Base-by-base conservation (phyloP, 495 filamentous ascomycete species). In the Podospora sp. region DNA sequence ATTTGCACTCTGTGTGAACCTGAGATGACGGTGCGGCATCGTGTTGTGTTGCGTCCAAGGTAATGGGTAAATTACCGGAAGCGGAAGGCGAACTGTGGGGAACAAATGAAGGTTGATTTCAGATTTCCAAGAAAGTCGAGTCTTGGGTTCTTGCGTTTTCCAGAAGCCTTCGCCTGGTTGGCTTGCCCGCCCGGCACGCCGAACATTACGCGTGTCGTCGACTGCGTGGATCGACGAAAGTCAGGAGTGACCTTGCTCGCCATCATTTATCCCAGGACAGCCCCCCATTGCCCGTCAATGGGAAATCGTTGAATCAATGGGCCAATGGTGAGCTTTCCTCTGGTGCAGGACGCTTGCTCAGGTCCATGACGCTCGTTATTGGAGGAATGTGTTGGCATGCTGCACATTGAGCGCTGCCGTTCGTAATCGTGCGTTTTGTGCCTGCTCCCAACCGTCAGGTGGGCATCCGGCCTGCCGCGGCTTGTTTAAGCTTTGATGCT, bases 161-260 rank as follows among this genome's bases (percentile, higher is more conserved):
- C 70, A 69, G 69, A 75, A 72, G 55, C 24, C 50, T 72, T 71
- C 67, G 62, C 68, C 75, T 69, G 72, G 65, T 58, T 59, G 64
- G 62, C 27, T 56, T 63, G 18, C 20, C 22, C 35, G 26, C 33
- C 25, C 20, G 16, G 52, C n/a, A 20, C 58, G 1, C 40, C 33
- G 26, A 0, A 26, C 40, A 46, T 14, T 46, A 46, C 40, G 40
- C 40, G 40, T 46, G 40, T 27, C 62, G 12, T 6, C 3, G 7
- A 7, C 56, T 33, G 22, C 21, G 7, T 22, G 52, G 52, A 24
- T 55, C 21, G 21, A 26, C 24, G 25, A 33, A 16, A 6, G 26
- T 22, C 56, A 59, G 56, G 56, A 25, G 33, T 25, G 5, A 49
- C 26, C 25, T 53, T 49, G 27, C 51, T n/a, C 22, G 50, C 46